Percentiles rank a stretch among this genome's conserved stretches.
These are phyloP conservation scores for Pichia sp. DNA, from an alignment of 1,139 yeast species.

Conservation along the genomic window DNA sequence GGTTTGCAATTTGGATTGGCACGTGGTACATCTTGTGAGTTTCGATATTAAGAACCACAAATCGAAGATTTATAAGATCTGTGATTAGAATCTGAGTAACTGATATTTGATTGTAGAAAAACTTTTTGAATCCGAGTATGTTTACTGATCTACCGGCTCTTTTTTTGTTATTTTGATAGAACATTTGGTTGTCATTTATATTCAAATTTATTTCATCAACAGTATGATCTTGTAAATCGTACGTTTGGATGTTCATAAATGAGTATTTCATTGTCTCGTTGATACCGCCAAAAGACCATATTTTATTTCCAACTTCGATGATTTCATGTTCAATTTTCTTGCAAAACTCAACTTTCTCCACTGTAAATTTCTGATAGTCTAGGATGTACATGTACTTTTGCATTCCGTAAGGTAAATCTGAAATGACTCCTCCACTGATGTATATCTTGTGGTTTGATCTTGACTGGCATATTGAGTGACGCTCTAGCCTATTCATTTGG, in stretches of 20 bases:
- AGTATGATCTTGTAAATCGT: background rate
- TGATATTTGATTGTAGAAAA: background rate
- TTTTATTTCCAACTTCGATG: constrained; percentile 39
- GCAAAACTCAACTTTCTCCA: constrained; percentile 50
- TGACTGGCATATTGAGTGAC: constrained; percentile 6
- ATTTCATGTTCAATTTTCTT: constrained; percentile 52
- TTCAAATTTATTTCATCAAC: constrained; percentile 3
- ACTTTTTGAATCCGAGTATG: background rate
- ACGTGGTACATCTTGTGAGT: constrained; percentile 1
- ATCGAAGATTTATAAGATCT: constrained; percentile 2
- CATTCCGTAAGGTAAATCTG: constrained; percentile 34
- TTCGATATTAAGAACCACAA: background rate
- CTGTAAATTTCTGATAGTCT: constrained; percentile 41
- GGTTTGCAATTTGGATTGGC: constrained; percentile 2
- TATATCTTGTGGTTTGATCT: constrained; percentile 35
- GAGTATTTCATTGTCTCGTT: constrained; percentile 45
- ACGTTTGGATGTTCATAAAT: constrained; percentile 2
- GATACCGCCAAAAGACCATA: constrained; percentile 60
- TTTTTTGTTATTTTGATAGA: background rate
- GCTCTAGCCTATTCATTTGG: background rate
- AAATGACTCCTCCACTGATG: constrained; percentile 51
- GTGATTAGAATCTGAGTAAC: constrained; percentile 2
- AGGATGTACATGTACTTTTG: constrained; percentile 46
- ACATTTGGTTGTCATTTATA: background rate
- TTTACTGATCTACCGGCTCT: background rate